phyloP scores from a whole-genome alignment of 2,329 filamentous ascomycete genomes.

The Phyllosticta citrichinensis region DNA sequence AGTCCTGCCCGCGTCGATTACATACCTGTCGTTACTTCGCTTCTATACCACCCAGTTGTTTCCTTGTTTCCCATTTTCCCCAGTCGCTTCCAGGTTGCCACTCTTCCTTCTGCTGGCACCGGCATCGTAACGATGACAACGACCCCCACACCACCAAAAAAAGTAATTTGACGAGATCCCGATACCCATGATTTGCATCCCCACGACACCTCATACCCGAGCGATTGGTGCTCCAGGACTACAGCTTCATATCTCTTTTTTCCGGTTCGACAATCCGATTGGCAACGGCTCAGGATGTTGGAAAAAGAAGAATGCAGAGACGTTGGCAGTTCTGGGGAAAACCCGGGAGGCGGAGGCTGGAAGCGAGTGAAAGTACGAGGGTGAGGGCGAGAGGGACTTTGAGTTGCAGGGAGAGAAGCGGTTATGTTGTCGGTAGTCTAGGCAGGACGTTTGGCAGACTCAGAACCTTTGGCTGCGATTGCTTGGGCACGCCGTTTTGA shows the following conservation, averaged over 20 bases:
- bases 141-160: slow-evolving; percentile 7
- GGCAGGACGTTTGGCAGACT: slow-evolving; percentile 12
- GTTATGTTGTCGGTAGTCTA: slow-evolving; percentile 12
- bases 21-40: slow-evolving; percentile 10
- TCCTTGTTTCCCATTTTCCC: neutral
- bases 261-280: slow-evolving; percentile 7
- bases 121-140: slow-evolving; percentile 14
- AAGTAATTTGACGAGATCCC: slow-evolving; percentile 28
- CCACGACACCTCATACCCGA: slow-evolving; percentile 15
- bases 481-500: slow-evolving; percentile 1
- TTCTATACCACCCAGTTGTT: slow-evolving; percentile 10
- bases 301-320: slow-evolving; percentile 1
- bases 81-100: slow-evolving; percentile 11
- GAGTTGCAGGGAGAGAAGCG: slow-evolving; percentile 11
- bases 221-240: slow-evolving; percentile 11
- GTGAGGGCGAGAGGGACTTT: slow-evolving; percentile 11
- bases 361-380: slow-evolving; percentile 10
- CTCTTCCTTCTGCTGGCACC: slow-evolving; percentile 12
- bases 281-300: neutral
- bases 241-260: slow-evolving; percentile 9
- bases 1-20: slow-evolving; percentile 1
- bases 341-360: slow-evolving; percentile 11
- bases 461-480: slow-evolving; percentile 9
- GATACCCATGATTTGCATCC: slow-evolving; percentile 35
- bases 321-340: slow-evolving; percentile 6